These are phyloP conservation scores for Geotrichum carabidarum DNA, from an alignment of 1,139 yeast genomes.

Conservation along the genomic window DNA sequence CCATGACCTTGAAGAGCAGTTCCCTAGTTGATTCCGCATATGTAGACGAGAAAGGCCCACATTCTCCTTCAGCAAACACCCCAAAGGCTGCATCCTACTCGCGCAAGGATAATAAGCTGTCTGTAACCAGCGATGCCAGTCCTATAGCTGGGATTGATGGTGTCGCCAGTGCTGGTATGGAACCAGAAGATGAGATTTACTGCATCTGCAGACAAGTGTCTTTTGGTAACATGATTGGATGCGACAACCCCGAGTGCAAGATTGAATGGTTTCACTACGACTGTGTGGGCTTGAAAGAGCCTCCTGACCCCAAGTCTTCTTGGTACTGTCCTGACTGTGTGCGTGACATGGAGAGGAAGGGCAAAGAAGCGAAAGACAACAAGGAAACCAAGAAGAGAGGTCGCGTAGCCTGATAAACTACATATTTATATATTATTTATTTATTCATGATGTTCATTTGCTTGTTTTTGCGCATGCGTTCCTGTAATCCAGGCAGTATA, in stretches of 20 bases:
- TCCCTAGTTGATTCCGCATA: background rate
- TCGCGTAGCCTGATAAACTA: background rate
- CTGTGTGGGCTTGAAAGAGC: conserved; percentile 66
- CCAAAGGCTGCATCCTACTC: conserved; percentile 4
- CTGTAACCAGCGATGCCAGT: background rate
- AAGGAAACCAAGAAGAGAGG: conserved; percentile 22
- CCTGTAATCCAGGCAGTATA: no score
- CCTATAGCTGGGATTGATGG: conserved; percentile 7
- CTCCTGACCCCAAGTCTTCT: conserved; percentile 37
- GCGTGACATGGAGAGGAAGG: conserved; percentile 27
- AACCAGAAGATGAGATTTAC: conserved; percentile 58
- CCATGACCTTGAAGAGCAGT: conserved; percentile 18
- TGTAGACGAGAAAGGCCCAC: conserved; percentile 43
- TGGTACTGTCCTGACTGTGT: conserved; percentile 41
- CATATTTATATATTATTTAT: background rate
- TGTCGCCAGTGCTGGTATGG: conserved; percentile 30
- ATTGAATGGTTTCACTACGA: conserved; percentile 79
- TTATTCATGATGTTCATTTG: background rate
- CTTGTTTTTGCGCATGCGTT: no score
- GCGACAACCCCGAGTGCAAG: conserved; percentile 76
- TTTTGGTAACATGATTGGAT: conserved; percentile 88
- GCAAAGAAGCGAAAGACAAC: conserved; percentile 15
- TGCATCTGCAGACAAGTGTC: conserved; percentile 83
- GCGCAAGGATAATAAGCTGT: conserved; percentile 4
- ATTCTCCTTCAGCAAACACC: conserved; percentile 36